Evolutionary conservation across 805 yeast genomes (phyloP).

Genomic region (Blastobotrys attinorum): DNA sequence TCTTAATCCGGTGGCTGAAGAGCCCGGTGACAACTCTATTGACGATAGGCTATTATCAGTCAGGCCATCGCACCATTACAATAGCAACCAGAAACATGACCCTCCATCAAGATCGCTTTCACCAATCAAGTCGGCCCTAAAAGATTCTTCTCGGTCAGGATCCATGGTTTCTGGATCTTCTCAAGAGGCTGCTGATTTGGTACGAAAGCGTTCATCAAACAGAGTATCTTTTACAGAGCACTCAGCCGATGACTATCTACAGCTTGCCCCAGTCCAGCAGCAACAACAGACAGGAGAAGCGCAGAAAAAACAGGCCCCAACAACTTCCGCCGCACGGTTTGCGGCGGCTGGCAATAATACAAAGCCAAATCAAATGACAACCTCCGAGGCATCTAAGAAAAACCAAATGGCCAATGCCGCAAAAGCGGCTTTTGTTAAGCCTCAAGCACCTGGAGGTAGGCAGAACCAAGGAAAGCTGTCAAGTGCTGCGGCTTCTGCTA

Average conservation of each 20-base stretch:
- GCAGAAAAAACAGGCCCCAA: too few species aligned
- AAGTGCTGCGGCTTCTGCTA: not conserved
- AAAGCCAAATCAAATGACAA: not conserved
- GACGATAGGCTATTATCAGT: not conserved
- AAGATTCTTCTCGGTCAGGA: slow-evolving; percentile 14
- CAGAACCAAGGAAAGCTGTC: not conserved
- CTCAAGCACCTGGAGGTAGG: slow-evolving; percentile 1
- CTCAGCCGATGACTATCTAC: not conserved
- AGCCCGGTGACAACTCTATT: slow-evolving; percentile 4
- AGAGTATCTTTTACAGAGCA: slow-evolving; percentile 8
- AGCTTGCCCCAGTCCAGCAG: too few species aligned
- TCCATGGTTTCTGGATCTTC: slow-evolving; percentile 9
- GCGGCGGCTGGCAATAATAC: not conserved
- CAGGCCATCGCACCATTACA: not conserved
- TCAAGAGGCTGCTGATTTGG: slow-evolving; percentile 3
- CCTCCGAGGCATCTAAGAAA: slow-evolving; percentile 1
- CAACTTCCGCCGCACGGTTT: too few species aligned
- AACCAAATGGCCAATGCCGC: slow-evolving; percentile 1
- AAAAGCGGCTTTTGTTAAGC: slow-evolving; percentile 1
- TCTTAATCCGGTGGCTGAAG: slow-evolving; percentile 21
- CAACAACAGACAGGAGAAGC: too few species aligned
- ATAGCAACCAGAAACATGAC: slow-evolving; percentile 8
- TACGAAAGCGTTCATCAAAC: slow-evolving; percentile 1
- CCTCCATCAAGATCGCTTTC: slow-evolving; percentile 25
- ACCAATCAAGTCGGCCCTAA: slow-evolving; percentile 29